phyloP scores from a whole-genome alignment of 768 basidiomycete species.

The Tricholoma sp. region DNA sequence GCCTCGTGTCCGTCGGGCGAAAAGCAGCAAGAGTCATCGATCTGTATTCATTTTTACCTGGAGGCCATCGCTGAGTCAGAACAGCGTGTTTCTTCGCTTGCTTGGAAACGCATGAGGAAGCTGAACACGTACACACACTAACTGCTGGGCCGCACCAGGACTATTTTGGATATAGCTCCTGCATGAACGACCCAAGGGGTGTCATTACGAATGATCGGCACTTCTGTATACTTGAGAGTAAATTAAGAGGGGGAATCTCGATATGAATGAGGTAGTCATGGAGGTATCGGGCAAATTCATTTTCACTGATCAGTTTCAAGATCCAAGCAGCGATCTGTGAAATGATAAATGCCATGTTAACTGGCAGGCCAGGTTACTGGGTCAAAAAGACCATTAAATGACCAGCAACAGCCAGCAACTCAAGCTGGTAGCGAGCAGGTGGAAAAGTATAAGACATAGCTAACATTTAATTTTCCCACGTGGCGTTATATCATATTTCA shows the following conservation, averaged over 20 bases:
- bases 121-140: slow-evolving; percentile 14
- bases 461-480: slow-evolving; percentile 2
- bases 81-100: background rate
- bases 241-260: slow-evolving; percentile 19
- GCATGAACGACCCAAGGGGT: slow-evolving; percentile 3
- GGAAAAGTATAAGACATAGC: background rate
- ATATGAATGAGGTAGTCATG: slow-evolving; percentile 7
- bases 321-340: background rate
- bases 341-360: background rate
- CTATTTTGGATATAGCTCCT: slow-evolving; percentile 10
- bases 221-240: slow-evolving; percentile 18
- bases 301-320: slow-evolving; percentile 1
- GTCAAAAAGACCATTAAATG: slow-evolving; percentile 10
- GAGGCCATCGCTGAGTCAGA: slow-evolving; percentile 5
- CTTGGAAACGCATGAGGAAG: slow-evolving; percentile 7
- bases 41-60: slow-evolving; percentile 10
- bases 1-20: slow-evolving; percentile 31
- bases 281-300: background rate
- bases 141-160: slow-evolving; percentile 12
- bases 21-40: slow-evolving; percentile 18
- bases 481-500: slow-evolving; percentile 1
- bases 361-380: slow-evolving; percentile 6
- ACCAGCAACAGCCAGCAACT: no score
- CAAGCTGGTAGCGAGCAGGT: no score
- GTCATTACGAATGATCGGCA: slow-evolving; percentile 17